Evolutionary conservation across 495 filamentous ascomycete species (phyloP).

Genomic region (Clohesyomyces aquaticus): DNA sequence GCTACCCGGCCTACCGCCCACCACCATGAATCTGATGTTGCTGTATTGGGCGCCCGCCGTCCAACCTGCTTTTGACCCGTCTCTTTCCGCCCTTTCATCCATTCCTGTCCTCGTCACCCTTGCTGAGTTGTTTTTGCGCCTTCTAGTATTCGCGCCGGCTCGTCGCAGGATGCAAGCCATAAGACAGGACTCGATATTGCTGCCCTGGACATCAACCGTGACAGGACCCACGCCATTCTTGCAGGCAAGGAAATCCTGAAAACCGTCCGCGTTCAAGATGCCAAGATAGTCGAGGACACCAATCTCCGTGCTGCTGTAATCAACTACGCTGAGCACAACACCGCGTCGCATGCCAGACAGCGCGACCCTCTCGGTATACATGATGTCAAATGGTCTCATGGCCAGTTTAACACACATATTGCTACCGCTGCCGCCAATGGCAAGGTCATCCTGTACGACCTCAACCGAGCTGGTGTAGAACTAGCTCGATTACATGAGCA

Average conservation of each 20-base stretch:
- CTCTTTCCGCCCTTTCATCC: conserved; percentile 14
- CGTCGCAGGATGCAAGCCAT: conserved; percentile 74
- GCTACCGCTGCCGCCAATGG: conserved; percentile 86
- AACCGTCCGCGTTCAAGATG: conserved; percentile 72
- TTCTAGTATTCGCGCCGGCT: conserved; percentile 55
- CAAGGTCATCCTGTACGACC: conserved; percentile 84
- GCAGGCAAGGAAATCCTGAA: conserved; percentile 84
- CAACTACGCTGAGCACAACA: conserved; percentile 67
- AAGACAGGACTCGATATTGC: conserved; percentile 72
- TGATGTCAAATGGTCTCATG: conserved; percentile 84
- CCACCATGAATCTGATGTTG: not conserved
- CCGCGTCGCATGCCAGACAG: conserved; percentile 54
- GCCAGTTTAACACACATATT: conserved; percentile 65
- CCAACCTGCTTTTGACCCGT: conserved; percentile 6
- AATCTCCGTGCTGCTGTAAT: conserved; percentile 79
- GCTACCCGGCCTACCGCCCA: not conserved
- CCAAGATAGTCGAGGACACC: conserved; percentile 72
- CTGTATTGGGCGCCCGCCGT: not conserved
- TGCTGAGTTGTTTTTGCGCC: conserved; percentile 22
- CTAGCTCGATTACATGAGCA: conserved; percentile 82
- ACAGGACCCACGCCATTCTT: conserved; percentile 75
- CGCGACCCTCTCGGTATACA: conserved; percentile 78
- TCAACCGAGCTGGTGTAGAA: conserved; percentile 73
- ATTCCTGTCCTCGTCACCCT: conserved; percentile 4
- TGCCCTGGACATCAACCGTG: conserved; percentile 76